Base-by-base conservation (phyloP, 2,329 filamentous ascomycete genomes). In the Trichoderma brevicompactum region DNA sequence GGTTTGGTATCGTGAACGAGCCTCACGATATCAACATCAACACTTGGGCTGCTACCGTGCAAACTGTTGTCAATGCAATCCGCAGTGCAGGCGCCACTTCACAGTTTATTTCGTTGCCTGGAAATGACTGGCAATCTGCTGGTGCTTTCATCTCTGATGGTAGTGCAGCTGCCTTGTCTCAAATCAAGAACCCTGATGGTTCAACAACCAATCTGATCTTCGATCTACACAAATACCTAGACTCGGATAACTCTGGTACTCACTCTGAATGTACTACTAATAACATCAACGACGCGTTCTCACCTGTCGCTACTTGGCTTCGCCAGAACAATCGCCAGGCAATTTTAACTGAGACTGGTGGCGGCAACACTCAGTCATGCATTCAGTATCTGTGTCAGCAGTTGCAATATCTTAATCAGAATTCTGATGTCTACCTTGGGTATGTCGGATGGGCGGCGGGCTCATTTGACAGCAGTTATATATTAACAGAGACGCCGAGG, bases 1-100 rank as follows among this genome's bases (percentile, higher is more conserved):
- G 46, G 76, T 89, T 89, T 69, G 87, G 86, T 19, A 72, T 90
- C 50, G 89, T 89, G 86, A 90, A 90, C 75, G 88, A 87, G 76
- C 87, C 87, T 13, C 85, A 88, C 72, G 82, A 85, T 64, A 76
- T 83, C 62, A 80, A 85, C 69, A 79, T 87, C 69, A 73, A 70
- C 48, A 74, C 74, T 1, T 89, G 87, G 87, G 85, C 83, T 0
- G 73, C 78, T 2, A 86, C 85, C 0, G 82, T 85, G 64, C 87
- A 90, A 71, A 80, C 79, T 10, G 85, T 79, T 12, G 87, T 90
- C 2, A 86, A 82, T 0, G 87, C 86, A 3, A 89, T 90, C 70
- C 83, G 87, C 44, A 72, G 80, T 48, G 82, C 84, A 1, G 87
- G 87, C 28, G 86, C 87, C n/a, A 81, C 58, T 5, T 44, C 58